Percentiles rank a stretch among this genome's conserved stretches.
phyloP scores from a whole-genome alignment of 148 eudicot genomes.

The Persicaria maculosa region DNA sequence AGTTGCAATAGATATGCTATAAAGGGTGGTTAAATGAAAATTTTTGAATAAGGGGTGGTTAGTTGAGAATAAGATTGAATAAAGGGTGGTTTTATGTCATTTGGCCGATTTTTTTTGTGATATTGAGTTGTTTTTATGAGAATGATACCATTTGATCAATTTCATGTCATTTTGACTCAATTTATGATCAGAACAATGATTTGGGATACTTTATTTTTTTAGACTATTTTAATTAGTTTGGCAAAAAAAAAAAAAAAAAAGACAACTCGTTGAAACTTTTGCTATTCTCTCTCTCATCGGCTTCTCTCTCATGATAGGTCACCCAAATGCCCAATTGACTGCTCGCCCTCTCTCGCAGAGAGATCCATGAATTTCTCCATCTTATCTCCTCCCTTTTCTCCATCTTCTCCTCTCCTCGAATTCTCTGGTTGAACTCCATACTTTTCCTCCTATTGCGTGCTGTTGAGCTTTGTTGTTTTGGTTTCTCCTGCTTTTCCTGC shows the following conservation, averaged over 20 bases:
- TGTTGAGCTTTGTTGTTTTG: background rate
- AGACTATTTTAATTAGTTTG: too few relatives aligned
- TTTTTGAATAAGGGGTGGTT: too few relatives aligned
- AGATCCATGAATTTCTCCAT: slow-evolving; percentile 22
- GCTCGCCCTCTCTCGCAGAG: slow-evolving; percentile 1
- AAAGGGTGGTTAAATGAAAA: too few relatives aligned
- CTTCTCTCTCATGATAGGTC: slow-evolving; percentile 7
- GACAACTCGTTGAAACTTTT: slow-evolving; percentile 1
- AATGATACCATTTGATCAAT: too few relatives aligned
- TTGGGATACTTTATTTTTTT: too few relatives aligned
- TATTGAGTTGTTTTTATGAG: too few relatives aligned
- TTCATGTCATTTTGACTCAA: too few relatives aligned
- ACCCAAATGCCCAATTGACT: slow-evolving; percentile 9
- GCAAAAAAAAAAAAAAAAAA: background rate
- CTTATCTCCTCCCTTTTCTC: background rate
- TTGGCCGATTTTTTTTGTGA: too few relatives aligned
- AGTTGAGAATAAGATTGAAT: too few relatives aligned
- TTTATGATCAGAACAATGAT: too few relatives aligned
- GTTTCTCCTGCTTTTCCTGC: background rate
- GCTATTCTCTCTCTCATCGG: background rate
- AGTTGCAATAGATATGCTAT: too few relatives aligned
- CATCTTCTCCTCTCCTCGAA: background rate
- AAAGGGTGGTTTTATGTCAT: too few relatives aligned
- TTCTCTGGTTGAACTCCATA: background rate
- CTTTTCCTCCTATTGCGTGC: background rate